These are phyloP conservation scores for Bipolaris sorokiniana DNA, from an alignment of 2,329 filamentous ascomycete genomes.

Conservation along the genomic window DNA sequence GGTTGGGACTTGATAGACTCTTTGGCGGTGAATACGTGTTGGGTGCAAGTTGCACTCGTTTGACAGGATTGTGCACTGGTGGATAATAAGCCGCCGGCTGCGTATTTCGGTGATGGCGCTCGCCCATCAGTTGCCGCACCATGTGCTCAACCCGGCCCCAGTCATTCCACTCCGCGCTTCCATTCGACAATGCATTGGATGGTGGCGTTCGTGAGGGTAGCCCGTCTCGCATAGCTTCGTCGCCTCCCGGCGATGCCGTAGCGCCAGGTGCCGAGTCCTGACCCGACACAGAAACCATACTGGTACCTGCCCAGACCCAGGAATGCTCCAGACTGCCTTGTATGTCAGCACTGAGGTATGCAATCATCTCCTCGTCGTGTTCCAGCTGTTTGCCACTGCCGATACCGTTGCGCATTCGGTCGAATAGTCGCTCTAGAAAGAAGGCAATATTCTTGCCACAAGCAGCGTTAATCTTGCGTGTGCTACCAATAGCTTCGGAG, in stretches of 20 bases:
- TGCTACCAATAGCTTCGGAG: constrained; percentile 71
- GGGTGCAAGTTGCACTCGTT: constrained; percentile 45
- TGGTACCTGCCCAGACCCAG: constrained; percentile 76
- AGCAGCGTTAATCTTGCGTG: constrained; percentile 73
- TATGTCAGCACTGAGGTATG: constrained; percentile 83
- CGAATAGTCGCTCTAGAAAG: constrained; percentile 73
- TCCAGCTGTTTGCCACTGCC: constrained; percentile 54
- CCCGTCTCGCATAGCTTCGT: constrained; percentile 47
- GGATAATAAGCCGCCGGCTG: constrained; percentile 43
- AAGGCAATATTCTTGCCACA: constrained; percentile 84
- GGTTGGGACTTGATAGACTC: constrained; percentile 28
- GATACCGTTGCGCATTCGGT: constrained; percentile 57
- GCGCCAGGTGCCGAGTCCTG: constrained; percentile 13
- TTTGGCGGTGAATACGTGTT: constrained; percentile 28
- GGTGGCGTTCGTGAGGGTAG: constrained; percentile 55
- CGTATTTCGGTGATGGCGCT: constrained; percentile 48
- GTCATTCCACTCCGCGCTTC: constrained; percentile 74
- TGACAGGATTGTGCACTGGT: constrained; percentile 46
- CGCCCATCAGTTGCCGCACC: constrained; percentile 61
- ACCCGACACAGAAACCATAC: constrained; percentile 27
- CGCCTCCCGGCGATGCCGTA: constrained; percentile 25
- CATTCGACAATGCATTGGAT: constrained; percentile 62
- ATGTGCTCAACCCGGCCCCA: constrained; percentile 77
- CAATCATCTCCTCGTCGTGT: constrained; percentile 84
- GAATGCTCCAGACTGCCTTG: constrained; percentile 78